phyloP scores from a whole-genome alignment of 2,329 filamentous ascomycete genomes.

The Rosellinia necatrix region DNA sequence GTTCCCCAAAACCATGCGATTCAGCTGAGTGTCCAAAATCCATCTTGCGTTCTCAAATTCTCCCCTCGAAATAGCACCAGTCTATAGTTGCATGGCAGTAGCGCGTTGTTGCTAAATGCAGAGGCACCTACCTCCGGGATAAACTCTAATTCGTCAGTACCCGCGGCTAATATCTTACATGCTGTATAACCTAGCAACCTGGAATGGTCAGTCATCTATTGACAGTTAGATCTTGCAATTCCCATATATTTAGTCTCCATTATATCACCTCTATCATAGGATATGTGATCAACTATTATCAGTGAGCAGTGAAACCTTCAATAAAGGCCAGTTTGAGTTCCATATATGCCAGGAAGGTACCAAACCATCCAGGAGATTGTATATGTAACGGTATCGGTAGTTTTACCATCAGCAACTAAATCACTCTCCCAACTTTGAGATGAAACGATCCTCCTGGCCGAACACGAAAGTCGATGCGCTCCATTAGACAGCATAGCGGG shows the following conservation, averaged over 20 bases:
- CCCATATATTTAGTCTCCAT: neutral
- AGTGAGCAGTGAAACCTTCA: neutral
- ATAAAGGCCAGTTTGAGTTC: neutral
- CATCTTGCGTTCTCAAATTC: neutral
- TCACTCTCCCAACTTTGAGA: slow-evolving; percentile 5
- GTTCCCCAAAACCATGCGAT: no score
- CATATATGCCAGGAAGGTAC: neutral
- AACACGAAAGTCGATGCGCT: slow-evolving; percentile 1
- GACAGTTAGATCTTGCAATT: neutral
- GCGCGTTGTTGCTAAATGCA: neutral
- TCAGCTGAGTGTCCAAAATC: neutral
- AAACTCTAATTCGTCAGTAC: neutral
- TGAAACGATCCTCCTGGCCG: slow-evolving; percentile 6
- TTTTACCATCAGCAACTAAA: neutral
- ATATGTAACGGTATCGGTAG: neutral
- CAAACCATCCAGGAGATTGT: neutral
- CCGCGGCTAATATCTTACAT: neutral
- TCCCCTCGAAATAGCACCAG: slow-evolving; percentile 1
- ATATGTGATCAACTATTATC: neutral
- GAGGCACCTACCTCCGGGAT: neutral
- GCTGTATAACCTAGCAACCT: neutral
- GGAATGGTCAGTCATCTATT: neutral
- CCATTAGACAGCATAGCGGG: slow-evolving; percentile 1
- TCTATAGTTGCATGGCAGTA: neutral
- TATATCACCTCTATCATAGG: neutral